Conservation (phyloP, 176 grass and related monocot species). For the Oryza punctata region DNA sequence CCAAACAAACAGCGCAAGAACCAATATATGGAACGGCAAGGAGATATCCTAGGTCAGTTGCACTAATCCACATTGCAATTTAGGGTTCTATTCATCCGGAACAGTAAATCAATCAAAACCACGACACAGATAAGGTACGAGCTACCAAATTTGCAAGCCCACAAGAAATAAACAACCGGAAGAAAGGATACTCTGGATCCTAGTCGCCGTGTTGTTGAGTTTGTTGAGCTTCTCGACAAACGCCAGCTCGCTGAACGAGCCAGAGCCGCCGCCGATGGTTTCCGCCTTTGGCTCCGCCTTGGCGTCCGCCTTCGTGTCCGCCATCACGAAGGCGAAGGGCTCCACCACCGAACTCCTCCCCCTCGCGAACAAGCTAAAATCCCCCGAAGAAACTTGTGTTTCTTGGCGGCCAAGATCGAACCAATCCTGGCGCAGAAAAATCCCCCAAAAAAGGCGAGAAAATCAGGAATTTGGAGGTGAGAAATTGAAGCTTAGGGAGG, state of each 20-base stretch:
- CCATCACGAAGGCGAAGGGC: slow-evolving; percentile 29
- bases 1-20: neutral
- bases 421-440: neutral
- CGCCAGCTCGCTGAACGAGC: slow-evolving; percentile 76
- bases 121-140: neutral
- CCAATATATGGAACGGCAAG: neutral
- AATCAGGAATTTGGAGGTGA: slow-evolving; percentile 23
- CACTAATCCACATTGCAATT: slow-evolving; percentile 30
- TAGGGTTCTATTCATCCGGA: neutral
- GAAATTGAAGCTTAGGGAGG: neutral
- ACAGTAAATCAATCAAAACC: slow-evolving; percentile 17
- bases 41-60: neutral
- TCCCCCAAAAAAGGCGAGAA: neutral
- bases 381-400: slow-evolving; percentile 14
- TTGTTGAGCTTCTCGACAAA: slow-evolving; percentile 83
- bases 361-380: slow-evolving; percentile 19
- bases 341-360: neutral
- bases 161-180: slow-evolving; percentile 13
- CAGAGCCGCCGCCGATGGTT: neutral
- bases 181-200: slow-evolving; percentile 94
- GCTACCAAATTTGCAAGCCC: neutral
- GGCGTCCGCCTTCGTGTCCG: slow-evolving; percentile 36
- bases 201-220: slow-evolving; percentile 87
- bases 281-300: slow-evolving; percentile 41
- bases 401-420: slow-evolving; percentile 10